Base-by-base conservation (phyloP, 192 early-diverging fungal species). In the Podila verticillata region DNA sequence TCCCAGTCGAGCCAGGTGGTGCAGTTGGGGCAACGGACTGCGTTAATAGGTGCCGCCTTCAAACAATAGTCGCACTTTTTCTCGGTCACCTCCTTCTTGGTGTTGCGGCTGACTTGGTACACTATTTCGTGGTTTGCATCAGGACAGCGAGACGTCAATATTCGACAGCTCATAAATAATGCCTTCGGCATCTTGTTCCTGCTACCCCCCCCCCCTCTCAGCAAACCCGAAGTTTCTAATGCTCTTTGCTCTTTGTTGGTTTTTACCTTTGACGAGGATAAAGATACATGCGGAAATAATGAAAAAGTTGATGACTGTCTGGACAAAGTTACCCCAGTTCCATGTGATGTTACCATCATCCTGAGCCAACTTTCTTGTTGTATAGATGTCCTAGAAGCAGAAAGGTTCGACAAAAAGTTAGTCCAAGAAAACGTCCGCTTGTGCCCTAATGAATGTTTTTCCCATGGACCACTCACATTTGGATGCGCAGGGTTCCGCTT, bases 291-390 rank as follows among this genome's bases (percentile, higher is more conserved):
- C 57, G 32, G 84, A 70, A 57, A 90, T 84, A 56, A 93, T 84
- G 58, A 93, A 56, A 63, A 93, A 92, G 75, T 89, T 93, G 83
- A 93, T 83, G 61, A 89, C 63, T 30, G 80, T 78, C 58, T 90
- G 85, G 34, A 93, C 48, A 72, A 93, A 93, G 58, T 88, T 86
- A 15, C 91, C 91, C 68, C 83, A 90, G 72, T 87, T 89, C 70
- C 82, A 84, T 5, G 89, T 91, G n/a, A 90, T 65, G 19, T 82
- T 73, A 20, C 89, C 87, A 49, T 70, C 74, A 32, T 85, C 81
- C 44, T 85, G 70, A 12, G 75, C 75, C 8, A 47, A 24, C 5
- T 49, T 58, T 48, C 69, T 66, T 44, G 75, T 80, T 7, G 34
- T 24, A 36, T 56, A 20, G 7, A 56, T 30, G 15, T 20, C 47